These are phyloP conservation scores for Bretschneidera sinensis DNA, from an alignment of 345 rosid species.

Conservation along the genomic window DNA sequence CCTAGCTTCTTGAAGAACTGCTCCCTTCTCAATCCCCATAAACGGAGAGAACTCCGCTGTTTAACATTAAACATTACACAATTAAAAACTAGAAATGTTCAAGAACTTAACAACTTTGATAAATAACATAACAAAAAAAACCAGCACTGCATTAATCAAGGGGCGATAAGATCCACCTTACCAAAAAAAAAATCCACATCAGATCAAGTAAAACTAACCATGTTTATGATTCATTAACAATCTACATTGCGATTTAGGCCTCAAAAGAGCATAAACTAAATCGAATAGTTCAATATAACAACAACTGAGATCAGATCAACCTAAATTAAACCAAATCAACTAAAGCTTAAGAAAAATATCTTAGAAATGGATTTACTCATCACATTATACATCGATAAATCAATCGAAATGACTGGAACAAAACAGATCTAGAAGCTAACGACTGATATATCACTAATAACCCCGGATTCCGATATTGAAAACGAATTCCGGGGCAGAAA, in stretches of 20 bases:
- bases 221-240: conserved; percentile 7
- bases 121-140: conserved; percentile 6
- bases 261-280: background rate
- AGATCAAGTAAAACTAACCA: conserved; percentile 16
- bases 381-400: background rate
- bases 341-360: conserved; percentile 4
- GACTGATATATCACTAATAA: conserved; percentile 28
- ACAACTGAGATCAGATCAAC: conserved; percentile 21
- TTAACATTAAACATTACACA: conserved; percentile 13
- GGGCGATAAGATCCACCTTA: background rate
- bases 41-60: conserved; percentile 93
- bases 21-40: conserved; percentile 97
- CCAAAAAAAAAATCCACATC: conserved; percentile 18
- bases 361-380: conserved; percentile 1
- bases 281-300: background rate
- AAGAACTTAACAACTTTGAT: background rate
- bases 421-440: conserved; percentile 46
- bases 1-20: conserved; percentile 97
- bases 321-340: conserved; percentile 7
- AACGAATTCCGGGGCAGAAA: too few relatives aligned
- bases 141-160: background rate
- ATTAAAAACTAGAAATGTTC: background rate
- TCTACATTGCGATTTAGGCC: conserved; percentile 22
- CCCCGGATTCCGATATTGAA: conserved; percentile 7
- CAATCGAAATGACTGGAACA: conserved; percentile 9